Evolutionary conservation across 768 basidiomycete genomes (phyloP).

Genomic region (Collybia sordida): DNA sequence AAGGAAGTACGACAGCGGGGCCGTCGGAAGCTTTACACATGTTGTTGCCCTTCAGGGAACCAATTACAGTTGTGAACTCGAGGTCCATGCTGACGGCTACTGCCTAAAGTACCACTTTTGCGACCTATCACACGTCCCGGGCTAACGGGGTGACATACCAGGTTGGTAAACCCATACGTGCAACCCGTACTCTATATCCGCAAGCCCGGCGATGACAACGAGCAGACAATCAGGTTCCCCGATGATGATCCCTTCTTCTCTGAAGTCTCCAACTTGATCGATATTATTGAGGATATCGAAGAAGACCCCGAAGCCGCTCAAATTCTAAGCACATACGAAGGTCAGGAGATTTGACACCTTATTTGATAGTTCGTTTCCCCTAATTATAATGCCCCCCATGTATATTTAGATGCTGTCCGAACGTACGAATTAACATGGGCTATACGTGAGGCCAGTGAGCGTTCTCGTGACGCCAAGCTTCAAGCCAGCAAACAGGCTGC

Average conservation of each 20-base stretch:
- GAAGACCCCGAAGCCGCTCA: constrained; percentile 78
- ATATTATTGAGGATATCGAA: constrained; percentile 87
- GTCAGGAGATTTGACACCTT: constrained; percentile 31
- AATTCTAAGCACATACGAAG: constrained; percentile 85
- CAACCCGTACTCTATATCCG: constrained; percentile 87
- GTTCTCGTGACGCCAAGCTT: constrained; percentile 49
- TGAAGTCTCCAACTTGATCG: constrained; percentile 86
- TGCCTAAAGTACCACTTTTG: constrained; percentile 60
- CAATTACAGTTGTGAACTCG: constrained; percentile 93
- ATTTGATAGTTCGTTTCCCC: no score
- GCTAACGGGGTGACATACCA: constrained; percentile 22
- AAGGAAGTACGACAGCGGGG: constrained; percentile 95
- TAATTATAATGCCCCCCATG: no score
- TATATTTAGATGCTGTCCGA: constrained; percentile 67
- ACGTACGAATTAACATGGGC: constrained; percentile 95
- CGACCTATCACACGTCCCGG: neutral
- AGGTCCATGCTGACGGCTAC: constrained; percentile 94
- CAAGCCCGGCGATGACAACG: constrained; percentile 76
- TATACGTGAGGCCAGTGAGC: constrained; percentile 78
- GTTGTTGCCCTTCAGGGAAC: constrained; percentile 88
- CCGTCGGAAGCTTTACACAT: constrained; percentile 90
- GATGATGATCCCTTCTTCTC: constrained; percentile 95
- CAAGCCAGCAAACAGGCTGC: constrained; percentile 31
- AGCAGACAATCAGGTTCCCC: constrained; percentile 67
- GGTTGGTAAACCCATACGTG: constrained; percentile 91